A percentile compares a stretch with the other conserved stretches of the same genome.
These are phyloP conservation scores for Xylariales sp. DNA, from an alignment of 2,329 filamentous ascomycete species.

Conservation along the genomic window DNA sequence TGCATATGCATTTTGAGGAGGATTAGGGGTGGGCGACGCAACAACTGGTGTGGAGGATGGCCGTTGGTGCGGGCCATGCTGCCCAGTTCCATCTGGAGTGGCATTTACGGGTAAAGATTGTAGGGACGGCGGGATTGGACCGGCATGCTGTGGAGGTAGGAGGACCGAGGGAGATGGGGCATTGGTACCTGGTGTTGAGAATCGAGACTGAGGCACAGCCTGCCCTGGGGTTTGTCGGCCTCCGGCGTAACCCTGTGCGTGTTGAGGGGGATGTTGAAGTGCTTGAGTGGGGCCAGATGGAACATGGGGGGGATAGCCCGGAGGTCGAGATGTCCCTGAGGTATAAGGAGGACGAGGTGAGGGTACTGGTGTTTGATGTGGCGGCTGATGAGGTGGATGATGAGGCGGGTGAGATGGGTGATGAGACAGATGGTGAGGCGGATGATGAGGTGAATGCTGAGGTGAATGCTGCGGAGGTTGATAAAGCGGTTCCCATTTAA, in stretches of 20 bases:
- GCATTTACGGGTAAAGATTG: conserved; percentile 47
- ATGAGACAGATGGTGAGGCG: neutral
- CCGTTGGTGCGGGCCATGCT: conserved; percentile 51
- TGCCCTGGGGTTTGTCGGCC: conserved; percentile 44
- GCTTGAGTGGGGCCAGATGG: conserved; percentile 41
- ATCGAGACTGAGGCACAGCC: conserved; percentile 49
- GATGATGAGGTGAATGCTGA: conserved; percentile 44
- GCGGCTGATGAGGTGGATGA: conserved; percentile 45
- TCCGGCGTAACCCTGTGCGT: conserved; percentile 43
- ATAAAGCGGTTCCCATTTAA: conserved; percentile 58
- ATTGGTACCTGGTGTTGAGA: conserved; percentile 49
- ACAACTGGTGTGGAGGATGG: conserved; percentile 43
- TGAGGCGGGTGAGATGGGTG: conserved; percentile 55
- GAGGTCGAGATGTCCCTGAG: conserved; percentile 45
- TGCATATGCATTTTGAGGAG: conserved; percentile 36
- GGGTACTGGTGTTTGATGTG: conserved; percentile 50
- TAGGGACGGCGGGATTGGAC: conserved; percentile 48
- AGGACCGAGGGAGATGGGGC: conserved; percentile 48
- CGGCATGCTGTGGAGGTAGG: conserved; percentile 48
- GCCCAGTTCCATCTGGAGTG: conserved; percentile 48
- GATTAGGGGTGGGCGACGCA: conserved; percentile 46
- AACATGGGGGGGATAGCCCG: conserved; percentile 45
- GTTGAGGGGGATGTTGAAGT: conserved; percentile 37
- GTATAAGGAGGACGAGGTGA: conserved; percentile 48
- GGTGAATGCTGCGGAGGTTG: conserved; percentile 46